These are phyloP conservation scores for Tetraselmis chui DNA, from an alignment of 139 green algal genomes.

Conservation along the genomic window DNA sequence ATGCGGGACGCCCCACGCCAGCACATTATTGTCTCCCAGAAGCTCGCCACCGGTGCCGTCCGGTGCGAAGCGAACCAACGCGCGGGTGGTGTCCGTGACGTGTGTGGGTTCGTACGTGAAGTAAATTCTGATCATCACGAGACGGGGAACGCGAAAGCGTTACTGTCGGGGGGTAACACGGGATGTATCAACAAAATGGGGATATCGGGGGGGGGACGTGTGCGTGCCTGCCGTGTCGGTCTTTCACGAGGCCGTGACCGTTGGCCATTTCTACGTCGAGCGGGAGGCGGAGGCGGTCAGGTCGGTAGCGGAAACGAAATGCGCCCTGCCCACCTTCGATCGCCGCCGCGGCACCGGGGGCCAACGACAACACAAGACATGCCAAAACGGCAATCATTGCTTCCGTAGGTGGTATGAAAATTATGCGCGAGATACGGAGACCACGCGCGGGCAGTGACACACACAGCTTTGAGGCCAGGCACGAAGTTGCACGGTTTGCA, in stretches of 20 bases:
- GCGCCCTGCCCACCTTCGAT: not conserved
- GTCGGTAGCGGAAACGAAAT: not conserved
- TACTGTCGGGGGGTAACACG: no score
- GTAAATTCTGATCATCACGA: not conserved
- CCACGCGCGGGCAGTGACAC: no score
- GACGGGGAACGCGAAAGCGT: no score
- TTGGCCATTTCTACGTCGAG: not conserved
- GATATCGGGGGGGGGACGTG: no score
- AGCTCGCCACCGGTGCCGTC: not conserved
- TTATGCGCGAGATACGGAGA: no score
- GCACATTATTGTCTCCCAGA: not conserved
- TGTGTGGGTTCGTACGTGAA: not conserved
- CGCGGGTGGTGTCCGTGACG: not conserved
- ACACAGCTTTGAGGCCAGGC: no score
- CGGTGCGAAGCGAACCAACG: not conserved
- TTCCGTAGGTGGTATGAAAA: no score
- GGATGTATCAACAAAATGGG: no score
- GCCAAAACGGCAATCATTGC: no score
- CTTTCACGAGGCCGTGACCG: not conserved
- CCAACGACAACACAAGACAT: no score
- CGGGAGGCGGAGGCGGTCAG: not conserved
- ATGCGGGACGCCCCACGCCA: not conserved
- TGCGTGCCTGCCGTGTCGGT: not conserved
- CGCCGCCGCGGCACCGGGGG: no score
- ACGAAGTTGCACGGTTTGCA: no score